Evolutionary conservation across 768 basidiomycete species (phyloP), one percentile per base, ranked within the genome.

Genomic region (Hericium erinaceus): DNA sequence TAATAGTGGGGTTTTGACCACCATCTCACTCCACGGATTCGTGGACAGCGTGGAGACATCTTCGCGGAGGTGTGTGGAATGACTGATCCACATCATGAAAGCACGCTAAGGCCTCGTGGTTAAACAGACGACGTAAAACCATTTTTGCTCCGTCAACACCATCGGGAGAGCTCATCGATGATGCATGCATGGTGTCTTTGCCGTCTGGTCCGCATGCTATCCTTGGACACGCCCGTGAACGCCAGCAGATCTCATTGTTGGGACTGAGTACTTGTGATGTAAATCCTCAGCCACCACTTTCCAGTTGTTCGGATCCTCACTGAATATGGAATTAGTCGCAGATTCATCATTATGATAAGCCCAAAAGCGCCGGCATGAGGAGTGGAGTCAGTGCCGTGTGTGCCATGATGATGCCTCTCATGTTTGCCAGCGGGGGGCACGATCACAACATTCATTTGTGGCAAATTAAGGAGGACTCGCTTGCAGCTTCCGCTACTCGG

Each of bases 371-470:
- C 2, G 61, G 52, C 7, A 78, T 70, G 61, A 76, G 69, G 59
- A 62, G 67, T 13, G 79, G 78, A 3, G 70, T 74, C 26, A 78
- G 77, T 53, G 73, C 75, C 16, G 60, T 80, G 11, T 65, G 74
- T n/a, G 41, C 74, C 13, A 66, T 79, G 69, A 65, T 69, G 64
- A 74, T 73, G 38, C 71, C 74, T 12, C 63, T 67, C 39, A 66
- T 69, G 66, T 80, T 81, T 64, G 77, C 71, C 3, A 80, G 72
- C 9, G 80, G 78, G 24, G 79, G 79, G 5, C 72, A 77, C 50
- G 78, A 80, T 64, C 78, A 78, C 55, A 55, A 61, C 39, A 71
- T 81, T 16, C 78, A 79, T 57, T 63, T 80, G 6, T 80, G 80
- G 80, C 67, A 72, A 15, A 55, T 79, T 33, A 61, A 70, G 6